Percentiles rank a stretch among this genome's conserved stretches.
Conservation (phyloP, 2,329 filamentous ascomycete species). For the Colletotrichum endophyticum region DNA sequence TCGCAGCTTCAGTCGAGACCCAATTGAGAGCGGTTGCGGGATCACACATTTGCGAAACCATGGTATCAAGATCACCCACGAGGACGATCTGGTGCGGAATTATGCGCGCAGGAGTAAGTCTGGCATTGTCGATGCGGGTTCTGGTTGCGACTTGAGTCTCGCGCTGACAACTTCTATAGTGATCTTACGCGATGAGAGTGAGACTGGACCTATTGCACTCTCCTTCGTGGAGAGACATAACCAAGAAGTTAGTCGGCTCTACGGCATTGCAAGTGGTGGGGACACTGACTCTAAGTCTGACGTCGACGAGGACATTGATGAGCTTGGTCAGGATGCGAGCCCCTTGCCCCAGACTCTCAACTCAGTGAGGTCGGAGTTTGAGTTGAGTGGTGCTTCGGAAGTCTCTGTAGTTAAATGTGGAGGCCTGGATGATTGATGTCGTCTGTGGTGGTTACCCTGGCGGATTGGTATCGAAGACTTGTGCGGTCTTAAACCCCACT, state of each 20-base stretch:
- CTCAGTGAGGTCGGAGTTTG: neutral
- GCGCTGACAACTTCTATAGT: neutral
- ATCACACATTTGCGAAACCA: neutral
- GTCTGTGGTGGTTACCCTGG: too few relatives aligned
- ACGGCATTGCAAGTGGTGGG: too few relatives aligned
- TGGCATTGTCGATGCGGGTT: neutral
- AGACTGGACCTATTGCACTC: neutral
- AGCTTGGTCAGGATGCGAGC: neutral
- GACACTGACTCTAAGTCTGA: neutral
- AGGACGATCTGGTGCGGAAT: neutral
- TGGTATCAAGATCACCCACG: neutral
- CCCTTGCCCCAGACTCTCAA: neutral
- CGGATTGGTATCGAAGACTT: too few relatives aligned
- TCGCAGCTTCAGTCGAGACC: neutral
- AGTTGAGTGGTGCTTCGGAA: too few relatives aligned
- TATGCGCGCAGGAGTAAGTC: neutral
- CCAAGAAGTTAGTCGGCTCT: too few relatives aligned
- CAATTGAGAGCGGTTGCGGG: neutral
- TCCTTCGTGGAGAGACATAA: neutral
- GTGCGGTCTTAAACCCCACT: too few relatives aligned
- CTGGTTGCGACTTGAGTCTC: rapidly evolving
- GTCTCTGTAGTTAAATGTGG: neutral
- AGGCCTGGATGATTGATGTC: neutral
- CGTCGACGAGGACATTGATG: neutral
- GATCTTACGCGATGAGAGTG: neutral